Percentiles rank a stretch among this genome's conserved stretches.
Evolutionary conservation across 1,284 basidiomycete species (phyloP).

Genomic region (Malassezia furfur): DNA sequence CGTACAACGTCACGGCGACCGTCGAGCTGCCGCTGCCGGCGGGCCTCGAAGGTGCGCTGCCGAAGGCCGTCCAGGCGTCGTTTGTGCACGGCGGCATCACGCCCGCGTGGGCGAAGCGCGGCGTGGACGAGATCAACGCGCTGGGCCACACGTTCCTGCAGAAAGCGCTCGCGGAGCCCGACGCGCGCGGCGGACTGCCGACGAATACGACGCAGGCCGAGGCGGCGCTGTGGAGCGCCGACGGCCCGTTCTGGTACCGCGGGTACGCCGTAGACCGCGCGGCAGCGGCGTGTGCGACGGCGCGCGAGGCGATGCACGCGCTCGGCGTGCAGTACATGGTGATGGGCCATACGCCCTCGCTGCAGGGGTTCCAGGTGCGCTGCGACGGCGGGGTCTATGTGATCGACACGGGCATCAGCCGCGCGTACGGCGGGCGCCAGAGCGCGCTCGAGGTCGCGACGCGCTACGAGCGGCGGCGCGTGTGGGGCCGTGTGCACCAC

Average conservation of each 20-base stretch:
- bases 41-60: background rate
- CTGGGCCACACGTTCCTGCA: constrained; percentile 25
- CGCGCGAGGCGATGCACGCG: constrained; percentile 7
- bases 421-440: constrained; percentile 41
- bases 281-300: constrained; percentile 21
- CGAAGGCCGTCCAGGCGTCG: constrained; percentile 9
- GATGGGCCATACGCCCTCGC: constrained; percentile 43
- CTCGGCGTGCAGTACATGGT: constrained; percentile 25
- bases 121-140: constrained; percentile 28
- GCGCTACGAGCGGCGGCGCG: background rate
- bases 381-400: constrained; percentile 29
- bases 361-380: constrained; percentile 34
- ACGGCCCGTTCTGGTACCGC: constrained; percentile 45
- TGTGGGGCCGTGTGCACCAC: background rate
- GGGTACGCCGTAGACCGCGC: constrained; percentile 34
- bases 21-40: constrained; percentile 23
- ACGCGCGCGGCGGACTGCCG: constrained; percentile 20
- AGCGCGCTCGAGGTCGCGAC: constrained; percentile 21
- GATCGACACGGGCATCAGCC: constrained; percentile 44
- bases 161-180: constrained; percentile 23
- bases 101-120: constrained; percentile 24
- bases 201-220: constrained; percentile 24
- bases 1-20: constrained; percentile 31
- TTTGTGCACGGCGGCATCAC: constrained; percentile 47
- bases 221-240: constrained; percentile 21